Base-by-base conservation (phyloP, 768 basidiomycete genomes). In the Suillus luteus region DNA sequence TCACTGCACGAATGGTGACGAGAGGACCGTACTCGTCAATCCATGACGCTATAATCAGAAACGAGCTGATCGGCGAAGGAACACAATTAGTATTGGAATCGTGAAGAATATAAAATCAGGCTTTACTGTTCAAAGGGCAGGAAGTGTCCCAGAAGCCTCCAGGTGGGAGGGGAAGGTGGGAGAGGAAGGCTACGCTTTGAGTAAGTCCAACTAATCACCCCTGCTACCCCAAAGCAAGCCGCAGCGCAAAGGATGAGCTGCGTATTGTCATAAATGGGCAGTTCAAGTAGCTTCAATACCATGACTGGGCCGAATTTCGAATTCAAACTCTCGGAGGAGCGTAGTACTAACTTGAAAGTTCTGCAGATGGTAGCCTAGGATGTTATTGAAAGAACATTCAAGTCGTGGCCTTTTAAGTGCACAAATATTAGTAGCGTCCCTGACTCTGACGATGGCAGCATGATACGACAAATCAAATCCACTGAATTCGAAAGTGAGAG, bases 21-120 rank as follows among this genome's bases (percentile, higher is more conserved):
- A 74, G 52, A 0, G 73, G 71, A 3, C 69, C 71, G 15, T 73
- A 69, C 48, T 66, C 48, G 49, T 73, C 62, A 24, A 74, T 73
- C 73, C 71, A 73, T 24, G 5, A 4, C 17, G 31, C 52, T 19
- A 54, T 17, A 35, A 31, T 33, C 19, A 33, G 10, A 33, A 54
- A 54, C 33, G 19, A 33, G 4, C 31, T 54, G 9, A n/a, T 19
- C 17, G 19, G 10, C 15, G 9, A 54, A 10, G 33, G 27, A 19
- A 48, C 51, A 6, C 15, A 2, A 5, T 52, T 33, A 33, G 19
- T 15, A 31, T 22, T 22, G 11, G 9, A 52, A 52, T 44, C 4
- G 9, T 7, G 14, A 5, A 5, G 4, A 19, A 9, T 52, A 10
- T 10, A 10, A 19, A 5, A 19, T 19, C 27, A n/a, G 2, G 5